phyloP scores from a whole-genome alignment of 208 protist species.

The Endotrypanum monterogeii region DNA sequence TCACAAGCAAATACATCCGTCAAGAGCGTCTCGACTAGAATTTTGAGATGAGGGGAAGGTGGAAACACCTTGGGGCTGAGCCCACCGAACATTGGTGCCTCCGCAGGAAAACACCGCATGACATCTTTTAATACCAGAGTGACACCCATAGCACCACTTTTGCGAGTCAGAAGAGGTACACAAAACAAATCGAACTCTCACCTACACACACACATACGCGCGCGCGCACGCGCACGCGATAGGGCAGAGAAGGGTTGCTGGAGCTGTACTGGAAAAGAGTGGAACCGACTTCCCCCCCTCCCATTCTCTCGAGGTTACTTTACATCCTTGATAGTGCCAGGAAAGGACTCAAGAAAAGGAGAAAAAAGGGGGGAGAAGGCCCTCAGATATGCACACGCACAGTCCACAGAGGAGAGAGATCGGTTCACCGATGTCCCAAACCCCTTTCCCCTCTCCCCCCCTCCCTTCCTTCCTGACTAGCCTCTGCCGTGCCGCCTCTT shows the following conservation, averaged over 20 bases:
- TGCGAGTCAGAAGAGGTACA: not conserved
- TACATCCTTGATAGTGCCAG: not conserved
- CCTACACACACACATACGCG: not conserved
- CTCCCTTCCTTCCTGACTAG: not conserved
- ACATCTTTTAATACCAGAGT: not conserved
- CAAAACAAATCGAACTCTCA: no score
- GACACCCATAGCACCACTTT: not conserved
- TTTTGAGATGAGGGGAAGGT: no score
- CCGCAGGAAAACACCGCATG: not conserved
- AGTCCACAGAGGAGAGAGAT: not conserved
- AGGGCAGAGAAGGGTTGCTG: not conserved
- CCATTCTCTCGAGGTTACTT: not conserved
- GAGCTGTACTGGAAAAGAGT: not conserved
- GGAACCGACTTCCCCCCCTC: no score
- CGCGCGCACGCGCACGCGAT: not conserved
- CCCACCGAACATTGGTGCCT: not conserved
- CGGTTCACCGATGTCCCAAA: no score
- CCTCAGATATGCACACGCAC: not conserved
- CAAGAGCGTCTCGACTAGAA: not conserved
- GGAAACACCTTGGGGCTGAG: not conserved
- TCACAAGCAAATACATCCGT: not conserved
- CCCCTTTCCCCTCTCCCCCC: no score
- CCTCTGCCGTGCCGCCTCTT: conserved; percentile 16
- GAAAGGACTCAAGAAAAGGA: not conserved
- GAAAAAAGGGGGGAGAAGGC: not conserved